These are phyloP conservation scores for Brettanomyces anomalus DNA, from an alignment of 805 yeast genomes.

Conservation along the genomic window DNA sequence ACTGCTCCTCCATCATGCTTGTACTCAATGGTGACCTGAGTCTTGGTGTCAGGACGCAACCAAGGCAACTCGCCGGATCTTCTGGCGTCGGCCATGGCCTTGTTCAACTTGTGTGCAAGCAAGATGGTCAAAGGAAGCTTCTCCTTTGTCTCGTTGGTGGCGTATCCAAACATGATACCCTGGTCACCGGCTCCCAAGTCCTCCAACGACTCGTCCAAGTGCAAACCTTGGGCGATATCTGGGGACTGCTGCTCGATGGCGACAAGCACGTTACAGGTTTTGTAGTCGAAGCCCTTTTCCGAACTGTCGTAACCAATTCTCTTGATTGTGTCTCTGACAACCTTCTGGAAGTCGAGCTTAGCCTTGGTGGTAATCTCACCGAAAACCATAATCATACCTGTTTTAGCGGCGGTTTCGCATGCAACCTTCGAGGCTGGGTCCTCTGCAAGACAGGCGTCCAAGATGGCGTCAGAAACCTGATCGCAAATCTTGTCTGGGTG, in stretches of 20 bases:
- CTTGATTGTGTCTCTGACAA: constrained; percentile 96
- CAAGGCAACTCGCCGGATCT: constrained; percentile 90
- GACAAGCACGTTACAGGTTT: constrained; percentile 97
- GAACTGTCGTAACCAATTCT: constrained; percentile 96
- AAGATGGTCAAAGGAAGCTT: constrained; percentile 90
- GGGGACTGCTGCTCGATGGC: constrained; percentile 99
- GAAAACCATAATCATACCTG: constrained; percentile 98
- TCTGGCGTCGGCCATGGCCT: constrained; percentile 95
- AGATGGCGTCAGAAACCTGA: constrained; percentile 96
- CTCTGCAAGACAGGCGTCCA: constrained; percentile 91
- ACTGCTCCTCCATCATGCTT: constrained; percentile 91
- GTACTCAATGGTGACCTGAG: constrained; percentile 98
- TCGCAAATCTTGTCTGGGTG: constrained; percentile 97
- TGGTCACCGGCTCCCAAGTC: constrained; percentile 99
- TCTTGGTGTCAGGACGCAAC: constrained; percentile 99
- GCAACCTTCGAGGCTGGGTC: constrained; percentile 99
- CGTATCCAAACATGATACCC: constrained; percentile 99
- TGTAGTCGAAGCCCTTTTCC: constrained; percentile 96
- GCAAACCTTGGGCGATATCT: constrained; percentile 99
- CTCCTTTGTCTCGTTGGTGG: constrained; percentile 98
- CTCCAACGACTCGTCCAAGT: constrained; percentile 90
- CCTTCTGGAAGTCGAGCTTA: constrained; percentile 89
- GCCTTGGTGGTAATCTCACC: constrained; percentile 99
- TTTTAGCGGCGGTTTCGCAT: constrained; percentile 98
- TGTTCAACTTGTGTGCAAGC: constrained; percentile 92